phyloP scores from a whole-genome alignment of 2,329 filamentous ascomycete species.

The Corinectria fuckeliana region DNA sequence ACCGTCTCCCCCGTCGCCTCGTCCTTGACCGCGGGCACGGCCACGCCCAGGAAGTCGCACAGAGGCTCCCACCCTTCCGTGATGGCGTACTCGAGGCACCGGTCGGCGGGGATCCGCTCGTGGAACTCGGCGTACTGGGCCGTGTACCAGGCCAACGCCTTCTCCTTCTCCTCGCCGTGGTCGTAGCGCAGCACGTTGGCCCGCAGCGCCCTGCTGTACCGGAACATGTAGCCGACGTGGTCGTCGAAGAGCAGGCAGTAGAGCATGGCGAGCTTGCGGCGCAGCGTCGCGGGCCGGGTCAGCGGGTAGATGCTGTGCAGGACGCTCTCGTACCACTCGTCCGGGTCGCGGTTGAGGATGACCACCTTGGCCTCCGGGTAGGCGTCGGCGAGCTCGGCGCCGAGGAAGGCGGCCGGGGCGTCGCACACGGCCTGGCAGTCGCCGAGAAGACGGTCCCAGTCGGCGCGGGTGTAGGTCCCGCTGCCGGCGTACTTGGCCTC shows the following conservation, averaged over 20 bases:
- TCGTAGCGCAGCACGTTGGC: conserved; percentile 38
- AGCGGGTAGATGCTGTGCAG: conserved; percentile 42
- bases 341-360: conserved; percentile 49
- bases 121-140: conserved; percentile 46
- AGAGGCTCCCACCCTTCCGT: conserved; percentile 51
- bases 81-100: conserved; percentile 48
- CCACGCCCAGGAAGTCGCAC: conserved; percentile 47
- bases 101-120: conserved; percentile 41
- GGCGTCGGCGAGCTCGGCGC: conserved; percentile 43
- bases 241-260: conserved; percentile 42
- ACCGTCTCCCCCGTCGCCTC: conserved; percentile 40
- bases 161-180: conserved; percentile 44
- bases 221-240: conserved; percentile 30
- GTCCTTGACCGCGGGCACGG: conserved; percentile 44
- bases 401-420: conserved; percentile 62
- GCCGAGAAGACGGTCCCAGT: conserved; percentile 55
- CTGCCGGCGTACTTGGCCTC: conserved; percentile 43
- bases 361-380: conserved; percentile 48
- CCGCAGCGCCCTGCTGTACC: conserved; percentile 39
- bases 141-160: conserved; percentile 47
- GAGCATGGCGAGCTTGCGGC: conserved; percentile 36
- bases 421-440: conserved; percentile 59
- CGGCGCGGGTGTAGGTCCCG: conserved; percentile 43
- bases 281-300: conserved; percentile 27
- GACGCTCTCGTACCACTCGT: conserved; percentile 43